Base-by-base conservation (phyloP, 257 asterid genomes). In the Euphrasia confusa region DNA sequence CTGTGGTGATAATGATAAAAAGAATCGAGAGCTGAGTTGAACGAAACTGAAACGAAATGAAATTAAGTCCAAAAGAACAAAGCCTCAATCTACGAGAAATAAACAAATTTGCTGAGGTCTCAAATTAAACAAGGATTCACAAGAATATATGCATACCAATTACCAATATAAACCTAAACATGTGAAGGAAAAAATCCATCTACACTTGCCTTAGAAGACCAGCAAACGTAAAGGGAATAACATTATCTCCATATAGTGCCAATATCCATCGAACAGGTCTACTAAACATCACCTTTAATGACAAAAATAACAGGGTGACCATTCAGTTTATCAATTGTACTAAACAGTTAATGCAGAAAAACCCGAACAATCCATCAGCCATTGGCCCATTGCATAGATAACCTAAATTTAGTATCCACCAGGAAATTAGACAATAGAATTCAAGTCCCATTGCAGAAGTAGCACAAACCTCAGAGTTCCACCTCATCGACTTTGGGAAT, bases 211-310 rank as follows among this genome's bases (percentile, higher is more conserved):
- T 92, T 49, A 80, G 74, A 67, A 83, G 74, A 72, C 99, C 97
- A 81, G 88, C 83, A 76, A 72, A 89, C 50, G 80, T 63, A 68
- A 92, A 89, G 61, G 99, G 99, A 61, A 89, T 81, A 49, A 86
- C 79, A 40, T 58, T 75, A 61, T 85, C 88, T 71, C 99, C 99
- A 60, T 86, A 96, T 60, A 89, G 83, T 12, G 96, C 96, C 80
- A 92, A 78, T 74, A 92, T 80, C 99, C 99, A 92, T 73, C 99
- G 84, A 67, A 92, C 77, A 63, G 99, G 99, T 69, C 99, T 80
- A 78, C 99, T 92, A 79, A 92, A 92, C 74, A 84, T 75, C 72
- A 84, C 82, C 99, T 92, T 75, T 58, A 44, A 56, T 63, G 35
- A 66, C 39, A 64, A 45, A 67, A 60, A 59, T 24, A 58, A 42